phyloP scores from a whole-genome alignment of 2,329 filamentous ascomycete genomes.

The Phaeomoniella chlamydospora region DNA sequence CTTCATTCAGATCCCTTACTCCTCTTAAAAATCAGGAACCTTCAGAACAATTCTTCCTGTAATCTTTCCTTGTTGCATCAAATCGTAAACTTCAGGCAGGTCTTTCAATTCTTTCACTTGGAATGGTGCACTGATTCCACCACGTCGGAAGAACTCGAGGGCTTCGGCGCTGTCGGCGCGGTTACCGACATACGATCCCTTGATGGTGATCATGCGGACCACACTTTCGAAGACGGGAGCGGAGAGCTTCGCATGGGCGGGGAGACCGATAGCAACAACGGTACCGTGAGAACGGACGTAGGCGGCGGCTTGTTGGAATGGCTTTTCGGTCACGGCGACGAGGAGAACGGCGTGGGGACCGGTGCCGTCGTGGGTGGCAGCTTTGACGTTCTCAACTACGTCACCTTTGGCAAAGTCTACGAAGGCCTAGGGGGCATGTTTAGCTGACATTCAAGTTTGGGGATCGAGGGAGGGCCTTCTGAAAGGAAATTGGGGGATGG shows the following conservation, averaged over 20 bases:
- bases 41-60: slow-evolving; percentile 28
- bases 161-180: slow-evolving; percentile 77
- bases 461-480: background rate
- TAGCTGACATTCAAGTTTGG: slow-evolving; percentile 6
- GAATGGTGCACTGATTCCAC: slow-evolving; percentile 74
- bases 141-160: slow-evolving; percentile 73
- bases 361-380: slow-evolving; percentile 61
- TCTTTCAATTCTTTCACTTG: slow-evolving; percentile 73
- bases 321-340: slow-evolving; percentile 75
- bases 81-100: slow-evolving; percentile 63
- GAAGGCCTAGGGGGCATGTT: slow-evolving; percentile 35
- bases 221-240: slow-evolving; percentile 86
- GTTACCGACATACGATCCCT: slow-evolving; percentile 88
- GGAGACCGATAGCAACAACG: slow-evolving; percentile 81
- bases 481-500: too few species aligned
- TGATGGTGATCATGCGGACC: slow-evolving; percentile 79
- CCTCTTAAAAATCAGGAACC: slow-evolving; percentile 19
- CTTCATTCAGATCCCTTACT: too few species aligned
- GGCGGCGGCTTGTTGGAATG: slow-evolving; percentile 84
- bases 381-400: slow-evolving; percentile 72
- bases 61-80: slow-evolving; percentile 42
- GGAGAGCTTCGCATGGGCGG: slow-evolving; percentile 61
- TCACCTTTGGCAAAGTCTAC: slow-evolving; percentile 72
- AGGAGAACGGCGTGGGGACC: slow-evolving; percentile 81
- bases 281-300: slow-evolving; percentile 74